Conservation (phyloP, 129 eudicot genomes). For the Oenanthe sinensis region DNA sequence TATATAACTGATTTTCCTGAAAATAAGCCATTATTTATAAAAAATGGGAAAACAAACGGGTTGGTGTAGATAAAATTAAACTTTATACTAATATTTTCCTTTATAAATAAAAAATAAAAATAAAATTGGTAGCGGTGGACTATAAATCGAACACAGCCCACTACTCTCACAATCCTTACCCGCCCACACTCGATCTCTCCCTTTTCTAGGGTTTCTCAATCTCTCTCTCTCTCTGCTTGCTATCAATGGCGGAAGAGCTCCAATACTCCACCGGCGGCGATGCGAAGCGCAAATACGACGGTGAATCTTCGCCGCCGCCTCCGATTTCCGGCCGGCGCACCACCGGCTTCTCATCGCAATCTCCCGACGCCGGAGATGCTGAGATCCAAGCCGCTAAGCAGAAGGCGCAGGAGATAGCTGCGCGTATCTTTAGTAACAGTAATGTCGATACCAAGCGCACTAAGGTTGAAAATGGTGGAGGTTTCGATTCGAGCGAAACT, state of each 20-base stretch:
- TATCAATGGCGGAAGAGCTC: slow-evolving; percentile 64
- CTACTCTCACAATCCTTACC: slow-evolving; percentile 6
- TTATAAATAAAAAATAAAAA: too few species aligned
- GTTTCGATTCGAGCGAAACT: slow-evolving; percentile 39
- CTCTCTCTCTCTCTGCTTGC: slow-evolving; percentile 3
- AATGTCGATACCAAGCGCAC: slow-evolving; percentile 71
- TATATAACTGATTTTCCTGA: too few species aligned
- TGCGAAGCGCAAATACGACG: slow-evolving; percentile 85
- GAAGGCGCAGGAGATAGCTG: slow-evolving; percentile 64
- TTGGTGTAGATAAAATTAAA: too few species aligned
- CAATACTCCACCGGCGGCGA: slow-evolving; percentile 45
- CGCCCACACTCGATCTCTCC: neutral
- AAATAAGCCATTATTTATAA: too few species aligned
- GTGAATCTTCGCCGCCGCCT: slow-evolving; percentile 41
- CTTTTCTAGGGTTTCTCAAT: slow-evolving; percentile 42
- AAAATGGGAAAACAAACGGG: too few species aligned
- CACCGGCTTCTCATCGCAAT: slow-evolving; percentile 65
- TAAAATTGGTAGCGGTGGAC: too few species aligned
- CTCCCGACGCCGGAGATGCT: slow-evolving; percentile 46
- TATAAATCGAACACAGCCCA: slow-evolving; percentile 3
- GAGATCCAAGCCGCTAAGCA: slow-evolving; percentile 57
- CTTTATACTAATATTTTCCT: too few species aligned
- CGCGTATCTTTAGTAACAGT: slow-evolving; percentile 34
- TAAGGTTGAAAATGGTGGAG: slow-evolving; percentile 64
- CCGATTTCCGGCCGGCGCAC: slow-evolving; percentile 33